Evolutionary conservation across 352 stramenopile species (phyloP).

Genomic region (Globisporangium lucens): DNA sequence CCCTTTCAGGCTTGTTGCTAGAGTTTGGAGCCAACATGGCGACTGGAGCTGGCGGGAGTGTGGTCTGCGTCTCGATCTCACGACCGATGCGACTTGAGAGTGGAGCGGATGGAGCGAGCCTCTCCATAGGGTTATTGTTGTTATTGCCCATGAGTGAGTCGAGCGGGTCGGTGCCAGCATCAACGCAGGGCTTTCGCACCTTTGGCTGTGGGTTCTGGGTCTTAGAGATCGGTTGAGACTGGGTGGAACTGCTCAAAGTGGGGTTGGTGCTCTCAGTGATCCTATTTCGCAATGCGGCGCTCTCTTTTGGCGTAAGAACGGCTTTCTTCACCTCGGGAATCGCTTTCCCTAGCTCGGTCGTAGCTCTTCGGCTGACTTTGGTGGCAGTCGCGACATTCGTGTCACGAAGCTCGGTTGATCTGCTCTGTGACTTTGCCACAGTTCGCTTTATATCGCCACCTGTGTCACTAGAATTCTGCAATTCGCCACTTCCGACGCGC

Average conservation of each 20-base stretch:
- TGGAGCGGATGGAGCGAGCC: background rate
- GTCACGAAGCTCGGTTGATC: background rate
- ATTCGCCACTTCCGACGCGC: constrained; percentile 24
- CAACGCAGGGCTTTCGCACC: constrained; percentile 21
- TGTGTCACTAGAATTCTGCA: background rate
- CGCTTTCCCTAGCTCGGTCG: background rate
- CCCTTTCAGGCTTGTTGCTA: background rate
- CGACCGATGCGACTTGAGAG: constrained; percentile 8
- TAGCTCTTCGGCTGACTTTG: background rate
- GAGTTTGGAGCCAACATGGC: background rate
- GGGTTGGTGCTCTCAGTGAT: background rate
- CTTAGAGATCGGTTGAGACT: background rate
- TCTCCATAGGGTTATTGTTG: constrained; percentile 1
- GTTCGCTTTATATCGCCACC: background rate
- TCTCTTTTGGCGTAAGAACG: background rate
- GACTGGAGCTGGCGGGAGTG: constrained; percentile 34
- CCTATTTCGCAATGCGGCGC: background rate
- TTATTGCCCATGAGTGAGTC: constrained; percentile 39
- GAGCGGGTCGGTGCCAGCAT: constrained; percentile 52
- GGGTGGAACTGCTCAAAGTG: background rate
- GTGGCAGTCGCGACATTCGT: background rate
- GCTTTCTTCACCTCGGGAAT: background rate
- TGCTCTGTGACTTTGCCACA: background rate
- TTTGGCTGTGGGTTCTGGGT: background rate
- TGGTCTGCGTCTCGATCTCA: constrained; percentile 55